These are phyloP conservation scores for Neurospora cerealis DNA, from an alignment of 495 filamentous ascomycete genomes.

Conservation along the genomic window DNA sequence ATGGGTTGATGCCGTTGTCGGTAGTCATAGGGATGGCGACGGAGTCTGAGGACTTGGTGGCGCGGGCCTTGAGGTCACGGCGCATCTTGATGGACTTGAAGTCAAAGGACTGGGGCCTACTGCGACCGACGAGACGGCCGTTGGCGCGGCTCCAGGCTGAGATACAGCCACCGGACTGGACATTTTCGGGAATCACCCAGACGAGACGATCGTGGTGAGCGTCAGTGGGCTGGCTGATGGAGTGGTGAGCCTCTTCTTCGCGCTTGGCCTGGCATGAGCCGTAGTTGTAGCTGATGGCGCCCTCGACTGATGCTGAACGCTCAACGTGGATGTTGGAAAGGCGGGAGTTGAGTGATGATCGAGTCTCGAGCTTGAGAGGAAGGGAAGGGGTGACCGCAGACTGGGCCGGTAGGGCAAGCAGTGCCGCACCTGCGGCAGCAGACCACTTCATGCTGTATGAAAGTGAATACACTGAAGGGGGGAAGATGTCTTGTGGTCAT, in stretches of 20 bases:
- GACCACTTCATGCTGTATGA: neutral
- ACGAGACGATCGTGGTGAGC: constrained; percentile 30
- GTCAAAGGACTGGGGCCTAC: constrained; percentile 25
- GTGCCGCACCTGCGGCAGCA: neutral
- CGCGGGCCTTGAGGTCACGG: neutral
- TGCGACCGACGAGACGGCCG: constrained; percentile 32
- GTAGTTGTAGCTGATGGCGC: constrained; percentile 31
- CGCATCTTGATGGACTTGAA: neutral
- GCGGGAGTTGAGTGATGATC: constrained; percentile 28
- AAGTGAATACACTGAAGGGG: neutral
- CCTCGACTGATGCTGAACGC: constrained; percentile 14
- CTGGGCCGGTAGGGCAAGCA: neutral
- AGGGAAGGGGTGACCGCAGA: constrained; percentile 1
- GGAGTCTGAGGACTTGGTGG: neutral
- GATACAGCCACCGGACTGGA: constrained; percentile 36
- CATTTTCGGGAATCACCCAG: constrained; percentile 43
- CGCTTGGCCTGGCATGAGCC: constrained; percentile 22
- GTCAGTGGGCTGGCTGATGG: constrained; percentile 14
- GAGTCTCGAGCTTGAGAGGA: constrained; percentile 29
- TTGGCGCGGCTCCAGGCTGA: constrained; percentile 37
- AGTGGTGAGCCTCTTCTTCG: constrained; percentile 21
- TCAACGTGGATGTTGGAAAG: constrained; percentile 36
- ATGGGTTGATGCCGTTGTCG: constrained; percentile 43
- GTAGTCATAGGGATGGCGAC: constrained; percentile 34
- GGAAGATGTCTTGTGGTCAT: neutral